phyloP scores from a whole-genome alignment of 345 rosid species.

The Raphanus sativus region DNA sequence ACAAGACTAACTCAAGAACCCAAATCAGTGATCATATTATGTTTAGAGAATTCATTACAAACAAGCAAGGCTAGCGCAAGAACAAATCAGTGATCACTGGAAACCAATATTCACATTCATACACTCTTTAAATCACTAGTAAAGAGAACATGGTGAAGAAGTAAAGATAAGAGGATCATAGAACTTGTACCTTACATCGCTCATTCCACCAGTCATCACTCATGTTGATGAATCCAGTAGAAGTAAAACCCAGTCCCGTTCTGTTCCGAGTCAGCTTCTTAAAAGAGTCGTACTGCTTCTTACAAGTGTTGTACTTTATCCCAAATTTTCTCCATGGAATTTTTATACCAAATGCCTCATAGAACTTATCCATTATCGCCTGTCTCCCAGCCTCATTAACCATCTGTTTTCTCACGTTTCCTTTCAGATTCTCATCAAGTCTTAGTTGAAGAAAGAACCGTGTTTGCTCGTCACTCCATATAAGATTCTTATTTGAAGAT shows the following conservation, averaged over 20 bases:
- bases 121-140: too few species aligned
- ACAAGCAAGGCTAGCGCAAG: too few species aligned
- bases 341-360: neutral
- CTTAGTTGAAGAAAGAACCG: neutral
- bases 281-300: neutral
- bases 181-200: neutral
- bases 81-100: too few species aligned
- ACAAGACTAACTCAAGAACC: too few species aligned
- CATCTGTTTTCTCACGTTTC: neutral
- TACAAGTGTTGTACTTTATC: neutral
- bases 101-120: too few species aligned
- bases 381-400: neutral
- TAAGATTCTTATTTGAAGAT: neutral
- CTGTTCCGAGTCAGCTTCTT: neutral
- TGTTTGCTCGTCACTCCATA: conserved; percentile 3
- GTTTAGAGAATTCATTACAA: too few species aligned
- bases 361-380: neutral
- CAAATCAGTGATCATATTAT: too few species aligned
- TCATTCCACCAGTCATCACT: neutral
- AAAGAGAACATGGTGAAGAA: too few species aligned
- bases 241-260: neutral
- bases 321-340: neutral
- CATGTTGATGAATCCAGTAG: neutral
- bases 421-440: neutral
- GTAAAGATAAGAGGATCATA: too few species aligned